Evolutionary conservation across 1,139 yeast genomes (phyloP).

Genomic region (Nakaseomyces bracarensis): DNA sequence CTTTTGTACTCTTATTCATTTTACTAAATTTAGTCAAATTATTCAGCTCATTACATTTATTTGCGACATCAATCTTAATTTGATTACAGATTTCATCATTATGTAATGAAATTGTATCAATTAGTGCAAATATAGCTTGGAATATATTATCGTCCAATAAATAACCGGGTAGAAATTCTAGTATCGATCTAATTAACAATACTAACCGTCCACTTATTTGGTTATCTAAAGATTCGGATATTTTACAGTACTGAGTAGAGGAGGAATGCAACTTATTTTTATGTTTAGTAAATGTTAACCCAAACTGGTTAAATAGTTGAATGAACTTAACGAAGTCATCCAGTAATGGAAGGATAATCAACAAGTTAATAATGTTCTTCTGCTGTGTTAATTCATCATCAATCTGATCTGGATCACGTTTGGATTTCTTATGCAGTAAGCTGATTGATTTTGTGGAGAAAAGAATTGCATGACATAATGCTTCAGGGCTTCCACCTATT

Average conservation of each 20-base stretch:
- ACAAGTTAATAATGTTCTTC: slow-evolving; percentile 35
- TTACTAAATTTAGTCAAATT: slow-evolving; percentile 28
- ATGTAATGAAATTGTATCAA: slow-evolving; percentile 40
- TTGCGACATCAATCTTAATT: slow-evolving; percentile 37
- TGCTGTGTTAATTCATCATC: slow-evolving; percentile 26
- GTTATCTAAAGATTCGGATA: slow-evolving; percentile 32
- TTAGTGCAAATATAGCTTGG: slow-evolving; percentile 37
- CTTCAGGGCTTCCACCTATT: slow-evolving; percentile 51
- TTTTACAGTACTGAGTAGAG: slow-evolving; percentile 19
- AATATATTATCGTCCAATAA: slow-evolving; percentile 43
- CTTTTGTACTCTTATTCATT: neutral
- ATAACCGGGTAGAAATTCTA: slow-evolving; percentile 46
- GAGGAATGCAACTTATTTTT: slow-evolving; percentile 16
- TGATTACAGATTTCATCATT: slow-evolving; percentile 40
- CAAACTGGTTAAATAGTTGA: slow-evolving; percentile 40
- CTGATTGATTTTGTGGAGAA: slow-evolving; percentile 31
- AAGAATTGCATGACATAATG: slow-evolving; percentile 64
- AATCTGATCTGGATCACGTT: slow-evolving; percentile 7
- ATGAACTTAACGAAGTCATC: slow-evolving; percentile 51
- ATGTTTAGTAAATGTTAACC: slow-evolving; percentile 33
- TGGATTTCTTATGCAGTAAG: slow-evolving; percentile 1
- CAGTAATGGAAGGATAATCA: slow-evolving; percentile 56
- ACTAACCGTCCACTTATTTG: slow-evolving; percentile 40
- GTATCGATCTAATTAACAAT: slow-evolving; percentile 39
- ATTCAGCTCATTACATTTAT: slow-evolving; percentile 38